Evolutionary conservation across 106 monocot genomes (phyloP).

Genomic region (Dendrobium officinale): DNA sequence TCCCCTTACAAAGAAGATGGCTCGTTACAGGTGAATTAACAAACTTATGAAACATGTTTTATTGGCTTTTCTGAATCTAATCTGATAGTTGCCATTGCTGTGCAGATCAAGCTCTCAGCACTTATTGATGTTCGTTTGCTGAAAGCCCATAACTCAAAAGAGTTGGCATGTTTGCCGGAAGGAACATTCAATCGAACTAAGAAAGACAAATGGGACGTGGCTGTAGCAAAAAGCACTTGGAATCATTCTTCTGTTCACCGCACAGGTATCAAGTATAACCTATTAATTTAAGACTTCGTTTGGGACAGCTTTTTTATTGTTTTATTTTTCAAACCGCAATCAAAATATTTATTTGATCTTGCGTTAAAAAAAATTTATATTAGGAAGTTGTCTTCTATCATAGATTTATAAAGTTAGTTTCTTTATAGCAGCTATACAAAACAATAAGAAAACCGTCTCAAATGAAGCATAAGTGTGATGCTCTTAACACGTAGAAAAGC

Average conservation of each 20-base stretch:
- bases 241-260: not conserved
- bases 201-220: not conserved
- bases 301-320: not conserved
- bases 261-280: not conserved
- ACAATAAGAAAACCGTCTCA: not conserved
- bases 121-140: slow-evolving; percentile 7
- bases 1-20: slow-evolving; percentile 2
- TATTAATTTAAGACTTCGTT: not conserved
- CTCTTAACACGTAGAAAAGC: not conserved
- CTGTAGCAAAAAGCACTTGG: not conserved
- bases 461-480: too few species aligned
- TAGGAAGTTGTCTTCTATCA: not conserved
- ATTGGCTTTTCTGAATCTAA: not conserved
- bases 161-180: not conserved
- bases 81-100: not conserved
- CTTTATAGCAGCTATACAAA: not conserved
- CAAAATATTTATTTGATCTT: not conserved
- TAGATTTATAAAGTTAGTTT: not conserved
- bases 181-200: not conserved
- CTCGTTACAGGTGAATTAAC: not conserved
- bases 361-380: not conserved
- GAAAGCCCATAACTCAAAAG: not conserved
- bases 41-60: not conserved
- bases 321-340: not conserved
- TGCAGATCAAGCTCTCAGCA: slow-evolving; percentile 1